Conservation (phyloP, 2,329 filamentous ascomycete genomes). For the Tolypocladium sp. region DNA sequence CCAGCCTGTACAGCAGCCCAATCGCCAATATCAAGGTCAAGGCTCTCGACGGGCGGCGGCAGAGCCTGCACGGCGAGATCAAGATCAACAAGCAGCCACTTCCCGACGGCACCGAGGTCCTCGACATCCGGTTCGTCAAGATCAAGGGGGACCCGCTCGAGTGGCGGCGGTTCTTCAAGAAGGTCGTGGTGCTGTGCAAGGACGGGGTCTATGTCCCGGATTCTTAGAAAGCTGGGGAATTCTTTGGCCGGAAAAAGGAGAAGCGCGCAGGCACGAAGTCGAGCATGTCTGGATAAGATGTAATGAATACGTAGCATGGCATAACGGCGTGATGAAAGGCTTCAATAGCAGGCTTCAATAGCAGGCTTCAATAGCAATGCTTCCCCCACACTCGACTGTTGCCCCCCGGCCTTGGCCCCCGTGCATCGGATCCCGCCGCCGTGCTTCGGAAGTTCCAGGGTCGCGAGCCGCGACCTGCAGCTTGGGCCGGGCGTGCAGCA, state of each 20-base stretch:
- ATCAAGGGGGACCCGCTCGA: conserved; percentile 92
- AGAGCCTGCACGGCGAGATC: conserved; percentile 67
- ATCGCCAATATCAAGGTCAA: conserved; percentile 62
- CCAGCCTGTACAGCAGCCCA: conserved; percentile 43
- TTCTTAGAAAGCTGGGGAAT: conserved; percentile 19
- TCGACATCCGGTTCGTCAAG: conserved; percentile 89
- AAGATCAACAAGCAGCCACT: conserved; percentile 58
- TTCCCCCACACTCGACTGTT: neutral
- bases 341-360: neutral
- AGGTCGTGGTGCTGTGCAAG: conserved; percentile 78
- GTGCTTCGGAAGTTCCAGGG: neutral
- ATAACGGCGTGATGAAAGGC: neutral
- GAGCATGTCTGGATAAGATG: neutral
- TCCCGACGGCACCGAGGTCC: conserved; percentile 48
- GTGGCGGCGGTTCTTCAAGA: conserved; percentile 96
- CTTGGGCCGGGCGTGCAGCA: neutral
- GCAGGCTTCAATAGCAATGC: neutral
- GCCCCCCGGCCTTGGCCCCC: neutral
- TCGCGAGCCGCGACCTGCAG: neutral
- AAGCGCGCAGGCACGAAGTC: neutral
- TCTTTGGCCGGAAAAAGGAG: conserved; percentile 5
- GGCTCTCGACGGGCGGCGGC: conserved; percentile 62
- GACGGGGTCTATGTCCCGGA: conserved; percentile 62
- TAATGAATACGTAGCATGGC: neutral
- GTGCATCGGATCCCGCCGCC: neutral